Percentiles rank a stretch among this genome's conserved stretches.
Evolutionary conservation across 2,329 filamentous ascomycete species (phyloP).

Genomic region (Monilinia polystroma): DNA sequence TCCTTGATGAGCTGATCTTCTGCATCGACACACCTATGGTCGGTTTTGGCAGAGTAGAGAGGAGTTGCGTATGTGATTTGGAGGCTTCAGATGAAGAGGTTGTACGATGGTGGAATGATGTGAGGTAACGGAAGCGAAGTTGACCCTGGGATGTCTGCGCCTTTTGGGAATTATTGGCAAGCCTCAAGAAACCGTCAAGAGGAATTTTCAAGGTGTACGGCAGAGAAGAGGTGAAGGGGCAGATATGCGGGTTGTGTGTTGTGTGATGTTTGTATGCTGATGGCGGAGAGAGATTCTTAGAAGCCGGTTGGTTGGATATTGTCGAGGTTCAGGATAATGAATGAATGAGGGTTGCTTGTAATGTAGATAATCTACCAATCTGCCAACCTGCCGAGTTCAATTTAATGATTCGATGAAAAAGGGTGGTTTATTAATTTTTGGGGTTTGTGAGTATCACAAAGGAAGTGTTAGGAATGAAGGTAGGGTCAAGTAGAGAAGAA

Average conservation of each 20-base stretch:
- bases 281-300: slow-evolving; percentile 4
- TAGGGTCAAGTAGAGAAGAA: no score
- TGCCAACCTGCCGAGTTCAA: slow-evolving; percentile 4
- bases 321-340: slow-evolving; percentile 21
- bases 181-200: slow-evolving; percentile 1
- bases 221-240: slow-evolving; percentile 7
- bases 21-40: slow-evolving; percentile 40
- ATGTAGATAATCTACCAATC: slow-evolving; percentile 8
- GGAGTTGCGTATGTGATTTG: slow-evolving; percentile 22
- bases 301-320: slow-evolving; percentile 21
- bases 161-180: slow-evolving; percentile 4
- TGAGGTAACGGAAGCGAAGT: slow-evolving; percentile 17
- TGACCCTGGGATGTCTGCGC: slow-evolving; percentile 16
- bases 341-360: neutral
- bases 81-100: slow-evolving; percentile 18
- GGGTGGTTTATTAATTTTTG: neutral
- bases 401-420: slow-evolving; percentile 6
- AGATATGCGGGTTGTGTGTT: slow-evolving; percentile 12
- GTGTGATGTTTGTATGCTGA: neutral
- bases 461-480: no score
- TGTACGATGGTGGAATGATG: slow-evolving; percentile 11
- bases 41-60: slow-evolving; percentile 3
- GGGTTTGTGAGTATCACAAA: no score
- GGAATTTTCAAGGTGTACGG: neutral
- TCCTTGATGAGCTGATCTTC: slow-evolving; percentile 40